These are phyloP conservation scores for Fusarium subtropicale DNA, from an alignment of 2,329 filamentous ascomycete genomes.

Conservation along the genomic window DNA sequence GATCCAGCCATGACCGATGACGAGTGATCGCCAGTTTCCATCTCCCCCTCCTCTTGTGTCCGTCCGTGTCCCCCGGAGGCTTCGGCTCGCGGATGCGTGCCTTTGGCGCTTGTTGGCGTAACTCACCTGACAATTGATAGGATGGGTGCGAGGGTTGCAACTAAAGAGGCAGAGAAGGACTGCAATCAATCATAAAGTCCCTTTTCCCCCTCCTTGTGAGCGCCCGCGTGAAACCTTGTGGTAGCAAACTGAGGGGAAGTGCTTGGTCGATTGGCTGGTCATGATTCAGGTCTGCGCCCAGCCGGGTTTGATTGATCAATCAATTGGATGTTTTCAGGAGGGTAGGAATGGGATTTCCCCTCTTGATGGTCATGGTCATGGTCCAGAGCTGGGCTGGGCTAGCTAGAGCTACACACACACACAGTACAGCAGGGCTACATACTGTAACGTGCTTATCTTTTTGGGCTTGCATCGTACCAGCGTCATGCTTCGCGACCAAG, in stretches of 20 bases:
- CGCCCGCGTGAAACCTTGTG: slow-evolving; percentile 47
- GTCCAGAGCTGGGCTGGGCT: not conserved
- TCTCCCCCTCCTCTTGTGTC: slow-evolving; percentile 24
- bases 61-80: slow-evolving; percentile 37
- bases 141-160: not conserved
- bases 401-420: not conserved
- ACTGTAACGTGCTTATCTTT: not conserved
- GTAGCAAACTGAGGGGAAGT: slow-evolving; percentile 42
- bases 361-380: not conserved
- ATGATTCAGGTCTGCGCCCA: not conserved
- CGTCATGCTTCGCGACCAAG: slow-evolving; percentile 36
- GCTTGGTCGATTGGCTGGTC: slow-evolving; percentile 31
- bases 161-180: not conserved
- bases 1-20: slow-evolving; percentile 35
- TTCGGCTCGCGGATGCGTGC: slow-evolving; percentile 44
- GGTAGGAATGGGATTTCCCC: slow-evolving; percentile 3
- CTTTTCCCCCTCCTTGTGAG: slow-evolving; percentile 7
- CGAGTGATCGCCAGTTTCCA: slow-evolving; percentile 44
- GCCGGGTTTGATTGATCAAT: slow-evolving; percentile 1
- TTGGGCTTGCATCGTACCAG: slow-evolving; percentile 42
- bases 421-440: not conserved
- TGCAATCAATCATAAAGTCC: slow-evolving; percentile 22
- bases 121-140: slow-evolving; percentile 45
- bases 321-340: slow-evolving; percentile 18
- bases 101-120: slow-evolving; percentile 38